Evolutionary conservation across 805 yeast genomes (phyloP).

Genomic region (Teunomyces stri): DNA sequence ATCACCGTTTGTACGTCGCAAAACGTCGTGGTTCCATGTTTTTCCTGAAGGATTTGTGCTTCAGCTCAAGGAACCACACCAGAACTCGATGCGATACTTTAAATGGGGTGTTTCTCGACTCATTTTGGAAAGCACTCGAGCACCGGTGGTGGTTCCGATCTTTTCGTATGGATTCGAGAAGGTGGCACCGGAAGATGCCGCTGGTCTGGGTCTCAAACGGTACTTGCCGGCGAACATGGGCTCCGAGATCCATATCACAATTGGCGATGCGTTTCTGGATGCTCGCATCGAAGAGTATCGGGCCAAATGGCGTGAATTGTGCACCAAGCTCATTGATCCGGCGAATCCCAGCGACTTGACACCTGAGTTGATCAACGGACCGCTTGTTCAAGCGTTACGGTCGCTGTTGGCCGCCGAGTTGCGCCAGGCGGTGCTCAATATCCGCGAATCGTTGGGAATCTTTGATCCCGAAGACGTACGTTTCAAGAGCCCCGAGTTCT

Average conservation of each 20-base stretch:
- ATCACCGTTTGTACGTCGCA: slow-evolving; percentile 57
- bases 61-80: slow-evolving; percentile 75
- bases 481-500: slow-evolving; percentile 65
- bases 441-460: slow-evolving; percentile 35
- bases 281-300: slow-evolving; percentile 58
- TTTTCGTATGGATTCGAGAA: slow-evolving; percentile 84
- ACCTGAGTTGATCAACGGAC: slow-evolving; percentile 59
- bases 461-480: slow-evolving; percentile 65
- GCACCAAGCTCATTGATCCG: slow-evolving; percentile 51
- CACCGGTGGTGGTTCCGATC: slow-evolving; percentile 87
- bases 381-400: slow-evolving; percentile 63
- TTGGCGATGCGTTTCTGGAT: slow-evolving; percentile 73
- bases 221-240: slow-evolving; percentile 64
- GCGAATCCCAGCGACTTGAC: slow-evolving; percentile 57
- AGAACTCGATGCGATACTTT: slow-evolving; percentile 89
- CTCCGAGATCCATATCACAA: slow-evolving; percentile 60
- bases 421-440: slow-evolving; percentile 59
- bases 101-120: slow-evolving; percentile 92
- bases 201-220: slow-evolving; percentile 52
- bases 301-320: slow-evolving; percentile 64
- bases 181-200: slow-evolving; percentile 71
- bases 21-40: slow-evolving; percentile 87
- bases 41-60: slow-evolving; percentile 95
- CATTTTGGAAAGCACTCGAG: slow-evolving; percentile 73
- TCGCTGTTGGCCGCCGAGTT: slow-evolving; percentile 67